phyloP scores from a whole-genome alignment of 768 basidiomycete species.

The Hygrophorus pudorinus region DNA sequence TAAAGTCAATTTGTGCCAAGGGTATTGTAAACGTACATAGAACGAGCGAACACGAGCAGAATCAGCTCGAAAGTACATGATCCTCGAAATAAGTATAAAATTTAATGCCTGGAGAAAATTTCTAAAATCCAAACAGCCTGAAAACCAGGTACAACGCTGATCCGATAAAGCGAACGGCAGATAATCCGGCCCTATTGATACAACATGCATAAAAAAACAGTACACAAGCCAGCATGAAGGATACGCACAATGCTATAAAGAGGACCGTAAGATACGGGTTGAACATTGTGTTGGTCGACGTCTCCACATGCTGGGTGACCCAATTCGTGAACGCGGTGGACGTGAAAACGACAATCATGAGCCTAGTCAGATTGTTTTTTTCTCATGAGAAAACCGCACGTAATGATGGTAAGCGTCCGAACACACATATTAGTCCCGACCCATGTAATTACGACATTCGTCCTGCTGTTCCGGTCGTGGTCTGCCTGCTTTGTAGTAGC shows the following conservation, averaged over 20 bases:
- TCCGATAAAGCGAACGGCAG: constrained; percentile 71
- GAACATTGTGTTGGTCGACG: constrained; percentile 46
- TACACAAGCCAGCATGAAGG: neutral
- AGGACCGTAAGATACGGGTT: constrained; percentile 87
- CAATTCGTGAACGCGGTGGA: constrained; percentile 68
- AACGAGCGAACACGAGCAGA: too few relatives aligned
- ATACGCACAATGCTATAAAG: constrained; percentile 48
- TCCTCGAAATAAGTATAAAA: neutral
- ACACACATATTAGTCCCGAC: constrained; percentile 77
- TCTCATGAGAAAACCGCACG: constrained; percentile 8
- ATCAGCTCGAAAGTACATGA: neutral
- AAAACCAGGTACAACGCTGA: constrained; percentile 73
- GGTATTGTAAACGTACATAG: neutral
- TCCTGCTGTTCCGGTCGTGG: constrained; percentile 74
- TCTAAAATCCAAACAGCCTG: constrained; percentile 55
- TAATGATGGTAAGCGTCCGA: constrained; percentile 11
- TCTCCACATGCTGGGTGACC: constrained; percentile 49
- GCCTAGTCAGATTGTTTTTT: too few relatives aligned
- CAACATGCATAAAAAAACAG: neutral
- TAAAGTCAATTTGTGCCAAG: neutral
- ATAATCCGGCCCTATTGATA: constrained; percentile 56
- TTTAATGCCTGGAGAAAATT: neutral
- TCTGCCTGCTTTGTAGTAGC: constrained; percentile 86
- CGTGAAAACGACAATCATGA: constrained; percentile 69
- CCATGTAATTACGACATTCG: constrained; percentile 79